phyloP scores from a whole-genome alignment of 495 filamentous ascomycete genomes.

The Daldinia concentrica region DNA sequence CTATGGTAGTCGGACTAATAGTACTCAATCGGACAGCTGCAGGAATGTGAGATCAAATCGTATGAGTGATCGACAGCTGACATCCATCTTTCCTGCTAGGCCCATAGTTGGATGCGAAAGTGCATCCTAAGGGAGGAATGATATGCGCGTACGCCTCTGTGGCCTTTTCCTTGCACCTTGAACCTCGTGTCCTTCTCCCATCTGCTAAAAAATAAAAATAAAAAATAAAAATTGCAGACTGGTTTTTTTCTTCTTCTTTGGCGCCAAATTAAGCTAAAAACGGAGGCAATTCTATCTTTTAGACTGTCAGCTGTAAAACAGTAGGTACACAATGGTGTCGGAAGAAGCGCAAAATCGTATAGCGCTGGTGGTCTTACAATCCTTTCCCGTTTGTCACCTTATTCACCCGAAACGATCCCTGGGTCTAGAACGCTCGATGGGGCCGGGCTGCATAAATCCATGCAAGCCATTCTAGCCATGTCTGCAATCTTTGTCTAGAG shows the following conservation, averaged over 20 bases:
- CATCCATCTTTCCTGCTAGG: constrained; percentile 37
- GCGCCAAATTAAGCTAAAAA: constrained; percentile 26
- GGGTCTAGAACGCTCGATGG: constrained; percentile 44
- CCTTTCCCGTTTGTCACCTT: constrained; percentile 42
- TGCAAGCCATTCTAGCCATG: constrained; percentile 44
- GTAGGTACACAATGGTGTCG: constrained; percentile 9
- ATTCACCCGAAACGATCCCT: constrained; percentile 41
- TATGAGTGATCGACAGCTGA: constrained; percentile 44
- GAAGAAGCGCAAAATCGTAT: constrained; percentile 29
- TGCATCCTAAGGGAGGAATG: constrained; percentile 38
- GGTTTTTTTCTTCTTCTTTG: constrained; percentile 15
- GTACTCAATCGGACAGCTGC: constrained; percentile 40
- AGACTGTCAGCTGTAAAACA: constrained; percentile 20
- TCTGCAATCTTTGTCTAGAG: constrained; percentile 39
- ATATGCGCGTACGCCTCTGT: constrained; percentile 31
- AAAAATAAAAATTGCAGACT: neutral
- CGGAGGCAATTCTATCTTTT: constrained; percentile 18
- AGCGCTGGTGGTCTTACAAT: constrained; percentile 37
- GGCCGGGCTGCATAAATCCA: constrained; percentile 34
- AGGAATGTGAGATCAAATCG: constrained; percentile 43
- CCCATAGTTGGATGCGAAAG: constrained; percentile 34
- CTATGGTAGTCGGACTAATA: constrained; percentile 34
- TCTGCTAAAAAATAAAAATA: constrained; percentile 23
- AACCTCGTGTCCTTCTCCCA: constrained; percentile 15
- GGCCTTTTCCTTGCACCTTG: constrained; percentile 17